Conservation (phyloP, 192 early-diverging fungal genomes). For the Coemansia sp. region DNA sequence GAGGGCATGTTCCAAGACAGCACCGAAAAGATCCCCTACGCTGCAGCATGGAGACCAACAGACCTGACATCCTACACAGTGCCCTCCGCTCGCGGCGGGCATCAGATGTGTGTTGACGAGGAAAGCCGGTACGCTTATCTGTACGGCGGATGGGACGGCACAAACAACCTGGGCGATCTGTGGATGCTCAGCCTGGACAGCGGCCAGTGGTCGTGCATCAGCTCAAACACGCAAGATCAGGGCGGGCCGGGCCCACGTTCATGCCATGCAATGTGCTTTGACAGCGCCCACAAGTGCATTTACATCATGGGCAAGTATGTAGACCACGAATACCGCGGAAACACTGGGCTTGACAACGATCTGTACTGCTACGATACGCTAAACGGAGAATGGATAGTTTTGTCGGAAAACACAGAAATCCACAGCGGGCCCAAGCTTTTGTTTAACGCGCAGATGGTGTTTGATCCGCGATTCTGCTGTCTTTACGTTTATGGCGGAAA, state of each 20-base stretch:
- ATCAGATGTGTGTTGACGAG: conserved; percentile 94
- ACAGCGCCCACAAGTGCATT: conserved; percentile 68
- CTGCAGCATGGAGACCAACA: conserved; percentile 63
- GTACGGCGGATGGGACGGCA: conserved; percentile 95
- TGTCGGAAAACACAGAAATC: conserved; percentile 77
- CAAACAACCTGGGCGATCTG: conserved; percentile 82
- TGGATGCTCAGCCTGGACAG: conserved; percentile 73
- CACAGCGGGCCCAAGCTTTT: conserved; percentile 85
- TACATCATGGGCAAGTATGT: conserved; percentile 91
- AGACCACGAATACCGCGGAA: conserved; percentile 68
- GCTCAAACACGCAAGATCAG: conserved; percentile 69
- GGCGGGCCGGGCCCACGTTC: conserved; percentile 86
- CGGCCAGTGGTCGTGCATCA: conserved; percentile 73
- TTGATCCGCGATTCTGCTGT: conserved; percentile 67
- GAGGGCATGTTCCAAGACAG: conserved; percentile 73
- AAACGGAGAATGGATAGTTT: conserved; percentile 65
- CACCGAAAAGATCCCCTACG: conserved; percentile 68
- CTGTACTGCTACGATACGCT: conserved; percentile 87
- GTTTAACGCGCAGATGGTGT: conserved; percentile 93
- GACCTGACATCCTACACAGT: conserved; percentile 11
- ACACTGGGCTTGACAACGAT: conserved; percentile 73
- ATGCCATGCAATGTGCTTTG: conserved; percentile 91
- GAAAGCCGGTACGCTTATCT: conserved; percentile 75
- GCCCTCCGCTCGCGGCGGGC: conserved; percentile 82
- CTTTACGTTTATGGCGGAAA: conserved; percentile 94